Evolutionary conservation across 2,329 filamentous ascomycete genomes (phyloP).

Genomic region (Neoarthrinium moseri): DNA sequence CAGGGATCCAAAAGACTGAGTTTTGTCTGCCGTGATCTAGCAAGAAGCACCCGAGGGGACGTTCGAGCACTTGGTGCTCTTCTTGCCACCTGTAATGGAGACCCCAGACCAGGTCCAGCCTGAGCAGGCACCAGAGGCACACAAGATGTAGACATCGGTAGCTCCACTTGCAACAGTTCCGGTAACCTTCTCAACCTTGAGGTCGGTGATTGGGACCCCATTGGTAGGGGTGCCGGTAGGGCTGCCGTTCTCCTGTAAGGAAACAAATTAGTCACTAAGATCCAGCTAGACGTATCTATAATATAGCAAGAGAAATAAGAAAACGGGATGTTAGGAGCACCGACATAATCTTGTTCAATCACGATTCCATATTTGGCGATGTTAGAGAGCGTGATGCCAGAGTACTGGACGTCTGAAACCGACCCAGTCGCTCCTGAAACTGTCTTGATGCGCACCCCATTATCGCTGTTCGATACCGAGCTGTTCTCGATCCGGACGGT

Average conservation of each 20-base stretch:
- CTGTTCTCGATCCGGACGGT: slow-evolving; percentile 49
- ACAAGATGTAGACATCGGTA: slow-evolving; percentile 34
- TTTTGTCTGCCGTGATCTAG: slow-evolving; percentile 8
- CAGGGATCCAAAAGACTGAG: not conserved
- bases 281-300: not conserved
- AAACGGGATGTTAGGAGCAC: no score
- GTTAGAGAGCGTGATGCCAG: slow-evolving; percentile 45
- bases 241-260: slow-evolving; percentile 30
- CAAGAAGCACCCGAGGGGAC: slow-evolving; percentile 22
- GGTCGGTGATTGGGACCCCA: slow-evolving; percentile 43
- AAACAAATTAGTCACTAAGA: not conserved
- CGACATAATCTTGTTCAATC: slow-evolving; percentile 59
- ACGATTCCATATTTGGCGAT: slow-evolving; percentile 56
- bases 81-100: slow-evolving; percentile 35
- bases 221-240: slow-evolving; percentile 40
- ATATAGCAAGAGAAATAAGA: no score
- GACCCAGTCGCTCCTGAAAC: slow-evolving; percentile 49
- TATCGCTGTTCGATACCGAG: slow-evolving; percentile 48
- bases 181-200: slow-evolving; percentile 38
- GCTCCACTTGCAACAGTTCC: slow-evolving; percentile 33
- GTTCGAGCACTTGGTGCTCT: slow-evolving; percentile 61
- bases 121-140: slow-evolving; percentile 33
- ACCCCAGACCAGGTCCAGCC: slow-evolving; percentile 35
- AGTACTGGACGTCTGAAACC: slow-evolving; percentile 52
- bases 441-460: slow-evolving; percentile 60